Percentiles rank a stretch among this genome's conserved stretches.
These are phyloP conservation scores for Colletotrichum sp. DNA, from an alignment of 2,329 filamentous ascomycete species.

Conservation along the genomic window DNA sequence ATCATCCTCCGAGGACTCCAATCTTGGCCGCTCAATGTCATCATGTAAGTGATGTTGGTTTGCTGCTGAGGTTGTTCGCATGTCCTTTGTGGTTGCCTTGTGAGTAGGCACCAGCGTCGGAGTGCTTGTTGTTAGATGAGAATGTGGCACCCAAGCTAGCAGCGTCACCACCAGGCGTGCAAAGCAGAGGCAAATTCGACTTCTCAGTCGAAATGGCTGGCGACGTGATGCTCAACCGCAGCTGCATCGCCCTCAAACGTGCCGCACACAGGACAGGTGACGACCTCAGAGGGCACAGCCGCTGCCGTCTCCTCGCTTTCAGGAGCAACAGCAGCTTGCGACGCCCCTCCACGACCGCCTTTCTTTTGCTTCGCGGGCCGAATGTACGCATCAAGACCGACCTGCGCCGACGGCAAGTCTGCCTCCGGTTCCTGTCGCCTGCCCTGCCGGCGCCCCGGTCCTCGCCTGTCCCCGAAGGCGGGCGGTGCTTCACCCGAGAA, in stretches of 20 bases:
- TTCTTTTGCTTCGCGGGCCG: slow-evolving; percentile 30
- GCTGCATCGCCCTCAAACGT: slow-evolving; percentile 71
- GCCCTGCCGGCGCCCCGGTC: background rate
- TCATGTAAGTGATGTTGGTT: rapidly evolving
- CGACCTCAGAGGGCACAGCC: slow-evolving; percentile 5
- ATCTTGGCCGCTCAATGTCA: too few species aligned
- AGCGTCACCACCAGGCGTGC: rapidly evolving
- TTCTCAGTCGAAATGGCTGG: slow-evolving; percentile 52
- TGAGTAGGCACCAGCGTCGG: rapidly evolving
- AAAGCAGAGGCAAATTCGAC: rapidly evolving
- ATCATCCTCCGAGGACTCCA: too few species aligned
- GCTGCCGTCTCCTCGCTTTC: background rate
- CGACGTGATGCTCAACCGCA: slow-evolving; percentile 72
- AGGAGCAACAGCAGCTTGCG: background rate
- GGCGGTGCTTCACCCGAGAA: background rate
- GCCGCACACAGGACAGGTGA: slow-evolving; percentile 69
- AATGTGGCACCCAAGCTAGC: rapidly evolving
- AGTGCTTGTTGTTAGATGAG: background rate
- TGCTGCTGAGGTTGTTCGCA: background rate
- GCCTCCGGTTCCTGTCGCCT: slow-evolving; percentile 22
- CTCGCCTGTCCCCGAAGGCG: background rate
- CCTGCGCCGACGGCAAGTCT: background rate
- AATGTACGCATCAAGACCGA: slow-evolving; percentile 56
- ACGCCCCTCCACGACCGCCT: background rate
- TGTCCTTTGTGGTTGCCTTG: background rate